A percentile compares a stretch with the other conserved stretches of the same genome.
Conservation (phyloP, 1,284 basidiomycete genomes). For the Cutaneotrichosporon cutaneum region DNA sequence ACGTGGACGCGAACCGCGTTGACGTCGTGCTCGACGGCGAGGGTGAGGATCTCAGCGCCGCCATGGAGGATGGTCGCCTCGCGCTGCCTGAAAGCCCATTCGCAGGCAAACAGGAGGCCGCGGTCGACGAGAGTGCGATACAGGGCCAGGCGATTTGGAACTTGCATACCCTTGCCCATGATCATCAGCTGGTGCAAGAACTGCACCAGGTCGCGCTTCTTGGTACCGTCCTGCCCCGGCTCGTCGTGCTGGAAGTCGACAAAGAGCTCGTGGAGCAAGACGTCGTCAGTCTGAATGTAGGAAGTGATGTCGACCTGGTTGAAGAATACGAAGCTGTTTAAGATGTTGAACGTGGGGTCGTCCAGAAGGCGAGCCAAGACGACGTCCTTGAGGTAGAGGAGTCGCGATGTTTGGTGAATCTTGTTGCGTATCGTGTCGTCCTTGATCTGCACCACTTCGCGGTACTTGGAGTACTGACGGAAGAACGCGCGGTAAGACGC, state of each 20-base stretch:
- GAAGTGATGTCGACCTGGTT: conserved; percentile 98
- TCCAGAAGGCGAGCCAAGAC: conserved; percentile 91
- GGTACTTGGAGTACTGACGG: conserved; percentile 73
- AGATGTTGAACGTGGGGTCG: conserved; percentile 93
- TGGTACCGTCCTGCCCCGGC: background rate
- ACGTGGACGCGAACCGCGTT: conserved; percentile 81
- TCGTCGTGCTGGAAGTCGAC: conserved; percentile 66
- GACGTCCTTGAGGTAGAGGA: conserved; percentile 97
- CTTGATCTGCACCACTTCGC: conserved; percentile 78
- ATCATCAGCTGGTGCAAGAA: conserved; percentile 89
- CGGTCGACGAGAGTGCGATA: conserved; percentile 86
- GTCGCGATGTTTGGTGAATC: conserved; percentile 92
- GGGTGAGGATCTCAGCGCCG: conserved; percentile 81
- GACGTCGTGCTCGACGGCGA: conserved; percentile 87
- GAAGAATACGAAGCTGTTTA: conserved; percentile 97
- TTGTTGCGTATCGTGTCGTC: conserved; percentile 74
- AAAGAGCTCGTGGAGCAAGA: conserved; percentile 76
- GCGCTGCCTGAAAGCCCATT: conserved; percentile 71
- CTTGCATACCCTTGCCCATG: conserved; percentile 95
- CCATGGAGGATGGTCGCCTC: conserved; percentile 67
- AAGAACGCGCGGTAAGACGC: conserved; percentile 95
- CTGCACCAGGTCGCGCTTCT: conserved; percentile 66
- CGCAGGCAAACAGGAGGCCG: conserved; percentile 83
- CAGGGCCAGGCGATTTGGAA: conserved; percentile 79
- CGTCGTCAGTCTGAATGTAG: conserved; percentile 75